Base-by-base conservation (phyloP, 1,284 basidiomycete species). In the Ustilago crameri region DNA sequence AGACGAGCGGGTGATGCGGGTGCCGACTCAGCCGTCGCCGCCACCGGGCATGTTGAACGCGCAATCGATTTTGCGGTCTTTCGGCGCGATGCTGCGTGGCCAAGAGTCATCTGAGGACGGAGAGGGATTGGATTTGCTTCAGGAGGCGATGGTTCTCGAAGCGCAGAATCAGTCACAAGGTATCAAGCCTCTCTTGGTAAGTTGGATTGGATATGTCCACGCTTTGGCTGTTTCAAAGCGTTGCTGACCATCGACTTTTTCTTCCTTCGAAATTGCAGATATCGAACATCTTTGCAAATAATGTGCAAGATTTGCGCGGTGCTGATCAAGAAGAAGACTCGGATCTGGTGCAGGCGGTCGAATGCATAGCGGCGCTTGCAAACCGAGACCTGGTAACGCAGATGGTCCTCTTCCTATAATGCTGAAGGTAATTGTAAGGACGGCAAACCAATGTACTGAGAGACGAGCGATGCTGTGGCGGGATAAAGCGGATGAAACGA, bases 11-110 rank as follows among this genome's bases (percentile, higher is more conserved):
- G 32, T 20, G 23, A 54, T 62, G 3, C 71, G 77, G 12, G 38
- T 57, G 10, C 60, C 67, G 0, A 74, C 75, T 27, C 65, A 76
- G 5, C 57, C 54, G 0, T 63, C 58, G 0, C 74, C 80, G 2
- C 83, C 83, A 15, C 82, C 82, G 3, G 83, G 83, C 3, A 84
- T 82, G 62, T 72, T 82, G 18, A 71, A 81, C 51, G 79, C 82
- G 3, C 9, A 35, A 0, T 37, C 53, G 0, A 60, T 84, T 5
- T 74, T 80, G 1, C 60, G 69, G 3, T 26, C 51, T 26, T 53
- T 69, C 1, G 22, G 30, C 3, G 12, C 41, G 17, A 20, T 14
- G 9, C 37, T 61, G 30, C 37, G 43, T 18, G 65, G 65, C 30
- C n/a, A 22, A 3, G n/a, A 30, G 8, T 18, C 22, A 27, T 15